Base-by-base conservation (phyloP, 2,329 filamentous ascomycete genomes). In the Monosporascus sp. region DNA sequence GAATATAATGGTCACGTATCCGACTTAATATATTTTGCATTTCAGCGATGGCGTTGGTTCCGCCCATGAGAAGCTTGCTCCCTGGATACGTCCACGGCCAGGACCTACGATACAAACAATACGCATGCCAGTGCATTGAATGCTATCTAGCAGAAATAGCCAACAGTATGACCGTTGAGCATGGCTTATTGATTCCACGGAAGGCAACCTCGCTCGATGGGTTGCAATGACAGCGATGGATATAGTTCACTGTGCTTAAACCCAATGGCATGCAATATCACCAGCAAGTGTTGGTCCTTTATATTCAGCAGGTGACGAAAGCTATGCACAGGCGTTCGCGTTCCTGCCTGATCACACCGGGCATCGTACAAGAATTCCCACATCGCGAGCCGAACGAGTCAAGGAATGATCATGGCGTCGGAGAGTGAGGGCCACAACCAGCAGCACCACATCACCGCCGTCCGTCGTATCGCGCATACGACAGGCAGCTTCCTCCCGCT, bases 11-110 rank as follows among this genome's bases (percentile, higher is more conserved):
- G 17, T 20, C 39, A 42, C 8, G 7, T 18, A 5, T 42, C 14
- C 18, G 18, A 3, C 22, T 20, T 20, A 20, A 42, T 42, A 44
- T 37, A 53, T 51, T 52, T 63, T 67, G 70, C 72, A 75, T 74
- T 42, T 42, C 22, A 42, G 22, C 22, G 8, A 14, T 9, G 39
- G 38, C 38, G 18, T 24, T 42, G 18, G 39, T 14, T 24, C 39
- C 9, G n/a, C 8, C 8, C 15, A 9, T 18, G 18, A 24, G 39
- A 42, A 18, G 39, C 22, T 42, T 42, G 2, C 18, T 22, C 5
- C 22, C 5, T 8, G 17, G 17, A 42, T 14, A 24, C 9, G 31
- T 14, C 11, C 4, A 14, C 14, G 31, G 11, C 31, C 31, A 5
- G 31, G 31, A 14, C 5, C 9, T 34, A 34, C 31, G 31, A 5